These are phyloP conservation scores for Steccherinum ochraceum DNA, from an alignment of 768 basidiomycete genomes.

Conservation along the genomic window DNA sequence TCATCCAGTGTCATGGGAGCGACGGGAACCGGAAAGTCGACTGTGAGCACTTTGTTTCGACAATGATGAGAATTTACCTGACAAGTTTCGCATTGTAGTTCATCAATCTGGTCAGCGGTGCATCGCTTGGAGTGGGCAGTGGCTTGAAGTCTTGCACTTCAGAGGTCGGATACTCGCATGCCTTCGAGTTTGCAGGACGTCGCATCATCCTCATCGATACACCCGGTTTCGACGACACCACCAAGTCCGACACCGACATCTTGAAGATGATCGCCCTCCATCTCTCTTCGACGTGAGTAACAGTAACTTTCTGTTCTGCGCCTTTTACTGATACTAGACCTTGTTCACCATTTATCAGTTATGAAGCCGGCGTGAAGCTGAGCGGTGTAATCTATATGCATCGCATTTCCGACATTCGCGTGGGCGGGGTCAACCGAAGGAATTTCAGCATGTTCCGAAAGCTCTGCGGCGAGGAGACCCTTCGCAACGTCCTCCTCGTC, in stretches of 20 bases:
- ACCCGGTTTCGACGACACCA: conserved; percentile 54
- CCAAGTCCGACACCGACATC: conserved; percentile 11
- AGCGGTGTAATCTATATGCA: conserved; percentile 17
- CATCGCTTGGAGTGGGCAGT: conserved; percentile 38
- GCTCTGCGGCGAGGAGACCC: conserved; percentile 44
- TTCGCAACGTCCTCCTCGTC: conserved; percentile 45
- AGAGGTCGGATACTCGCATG: conserved; percentile 34
- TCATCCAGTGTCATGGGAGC: conserved; percentile 21
- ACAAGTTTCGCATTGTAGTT: conserved; percentile 30
- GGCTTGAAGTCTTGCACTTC: conserved; percentile 46
- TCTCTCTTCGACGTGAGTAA: conserved; percentile 8
- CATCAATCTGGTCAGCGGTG: conserved; percentile 47
- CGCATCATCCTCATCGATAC: conserved; percentile 47
- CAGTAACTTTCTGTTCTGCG: no score
- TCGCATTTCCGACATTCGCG: conserved; percentile 13
- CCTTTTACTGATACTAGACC: no score
- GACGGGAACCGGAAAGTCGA: conserved; percentile 16
- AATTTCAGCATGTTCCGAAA: conserved; percentile 46
- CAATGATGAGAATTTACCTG: not conserved
- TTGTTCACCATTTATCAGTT: no score
- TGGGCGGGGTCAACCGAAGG: conserved; percentile 18
- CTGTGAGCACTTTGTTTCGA: conserved; percentile 8
- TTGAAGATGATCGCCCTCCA: conserved; percentile 9
- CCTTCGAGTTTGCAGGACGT: conserved; percentile 38
- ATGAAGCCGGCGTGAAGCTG: conserved; percentile 10